Evolutionary conservation across 73 alveolate genomes (phyloP).

Genomic region (Diophrys sp.): DNA sequence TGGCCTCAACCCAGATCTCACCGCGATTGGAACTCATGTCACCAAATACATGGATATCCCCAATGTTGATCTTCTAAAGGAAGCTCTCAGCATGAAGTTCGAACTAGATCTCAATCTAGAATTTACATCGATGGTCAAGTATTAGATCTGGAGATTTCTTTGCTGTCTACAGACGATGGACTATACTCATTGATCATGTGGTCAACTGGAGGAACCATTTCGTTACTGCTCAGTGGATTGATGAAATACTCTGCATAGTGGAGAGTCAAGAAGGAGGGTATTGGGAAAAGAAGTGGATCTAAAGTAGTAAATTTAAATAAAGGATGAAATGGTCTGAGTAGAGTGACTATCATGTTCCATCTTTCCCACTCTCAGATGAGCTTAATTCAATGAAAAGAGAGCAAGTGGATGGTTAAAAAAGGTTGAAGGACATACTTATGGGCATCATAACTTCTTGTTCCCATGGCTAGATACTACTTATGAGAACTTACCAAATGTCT

Average conservation of each 20-base stretch:
- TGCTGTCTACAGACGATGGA: conserved; percentile 79
- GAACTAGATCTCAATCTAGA: too few species aligned
- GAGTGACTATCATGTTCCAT: conserved; percentile 81
- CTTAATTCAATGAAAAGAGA: conserved; percentile 73
- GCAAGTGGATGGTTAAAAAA: conserved; percentile 80
- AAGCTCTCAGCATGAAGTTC: conserved; percentile 68
- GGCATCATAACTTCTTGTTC: conserved; percentile 88
- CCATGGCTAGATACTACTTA: conserved; percentile 91
- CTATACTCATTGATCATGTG: conserved; percentile 74
- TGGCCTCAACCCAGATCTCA: conserved; percentile 71
- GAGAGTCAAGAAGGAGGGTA: conserved; percentile 86
- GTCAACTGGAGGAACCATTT: conserved; percentile 87
- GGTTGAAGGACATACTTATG: conserved; percentile 91
- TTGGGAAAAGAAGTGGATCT: conserved; percentile 77
- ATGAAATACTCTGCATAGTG: conserved; percentile 70
- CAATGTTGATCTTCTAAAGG: conserved; percentile 58
- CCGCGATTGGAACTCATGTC: conserved; percentile 65
- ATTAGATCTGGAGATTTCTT: conserved; percentile 87
- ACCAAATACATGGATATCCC: conserved; percentile 72
- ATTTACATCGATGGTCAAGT: too few species aligned
- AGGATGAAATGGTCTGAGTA: conserved; percentile 81
- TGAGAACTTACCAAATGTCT: conserved; percentile 79
- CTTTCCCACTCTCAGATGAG: conserved; percentile 80
- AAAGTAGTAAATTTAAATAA: conserved; percentile 67
- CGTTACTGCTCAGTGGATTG: conserved; percentile 73